Evolutionary conservation across 108 stramenopile species (phyloP), one percentile per base, ranked within the genome.

Genomic region (Cyclotella distinguenda): DNA sequence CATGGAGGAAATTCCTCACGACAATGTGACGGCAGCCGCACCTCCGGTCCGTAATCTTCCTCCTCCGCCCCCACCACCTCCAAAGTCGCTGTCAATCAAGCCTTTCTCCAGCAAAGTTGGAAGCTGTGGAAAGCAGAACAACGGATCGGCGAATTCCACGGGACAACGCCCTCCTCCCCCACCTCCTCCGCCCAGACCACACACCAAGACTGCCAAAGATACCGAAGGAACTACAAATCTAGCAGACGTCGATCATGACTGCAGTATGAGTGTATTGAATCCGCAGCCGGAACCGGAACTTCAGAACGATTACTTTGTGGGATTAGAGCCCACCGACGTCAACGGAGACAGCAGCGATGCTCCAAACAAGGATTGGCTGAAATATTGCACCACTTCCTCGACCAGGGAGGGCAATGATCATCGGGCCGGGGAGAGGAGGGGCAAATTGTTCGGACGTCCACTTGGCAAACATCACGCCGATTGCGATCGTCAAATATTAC

Each of bases 281-380:
- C 54, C 54, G 6, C 19, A 55, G 25, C 54, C 54, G 9, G 35
- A 55, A 36, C 54, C 54, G 2, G 54, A 55, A 11, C 54, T 55
- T 1, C 54, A 55, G 18, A 55, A 34, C 22, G 34, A 55, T n/a
- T n/a, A n/a, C 13, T 34, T 36, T 55, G 13, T 21, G 13, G 2
- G 16, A 1, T 2, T 22, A 2, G 23, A 36, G 3, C 3, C 16
- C 18, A 6, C 54, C 13, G 6, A 38, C 40, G 5, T 13, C 40
- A 5, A 16, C 40, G 40, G 40, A 13, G 40, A 42, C 40, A 5
- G 40, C 40, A 13, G 5, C 40, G 27, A 34, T 18, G 32, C 54
- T 36, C 54, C 54, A 0, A 19, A 18, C 33, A 38, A 55, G 13
- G 54, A 55, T 21, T 55, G 54, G 54, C 34, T 16, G 54, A 25